Conservation (phyloP, 2,329 filamentous ascomycete species). For the Shiraia sp. region DNA sequence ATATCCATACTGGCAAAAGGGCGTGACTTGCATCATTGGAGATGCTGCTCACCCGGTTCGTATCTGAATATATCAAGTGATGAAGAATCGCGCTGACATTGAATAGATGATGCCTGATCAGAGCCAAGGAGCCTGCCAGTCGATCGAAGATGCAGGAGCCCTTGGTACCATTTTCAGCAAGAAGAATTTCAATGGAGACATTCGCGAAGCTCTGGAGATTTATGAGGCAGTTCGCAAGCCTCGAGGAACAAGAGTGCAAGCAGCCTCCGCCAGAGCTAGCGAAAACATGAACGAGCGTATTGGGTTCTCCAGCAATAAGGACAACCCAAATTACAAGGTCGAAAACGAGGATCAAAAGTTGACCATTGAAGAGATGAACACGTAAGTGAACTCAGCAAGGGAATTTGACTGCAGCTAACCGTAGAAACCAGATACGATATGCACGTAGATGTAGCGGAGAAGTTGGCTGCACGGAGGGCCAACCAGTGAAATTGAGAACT, state of each 20-base stretch:
- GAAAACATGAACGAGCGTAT: slow-evolving; percentile 39
- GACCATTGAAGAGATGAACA: slow-evolving; percentile 70
- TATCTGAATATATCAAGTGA: not conserved
- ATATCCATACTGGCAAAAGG: slow-evolving; percentile 60
- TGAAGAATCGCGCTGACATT: not conserved
- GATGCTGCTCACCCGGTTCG: slow-evolving; percentile 64
- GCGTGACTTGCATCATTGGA: slow-evolving; percentile 60
- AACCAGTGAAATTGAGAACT: too few species aligned
- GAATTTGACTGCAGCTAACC: not conserved
- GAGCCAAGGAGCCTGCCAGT: slow-evolving; percentile 69
- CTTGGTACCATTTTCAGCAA: slow-evolving; percentile 62
- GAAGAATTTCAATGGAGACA: slow-evolving; percentile 42
- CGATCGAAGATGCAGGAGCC: slow-evolving; percentile 66
- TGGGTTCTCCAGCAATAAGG: slow-evolving; percentile 41
- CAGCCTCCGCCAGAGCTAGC: slow-evolving; percentile 30
- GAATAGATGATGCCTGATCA: slow-evolving; percentile 65
- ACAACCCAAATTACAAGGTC: slow-evolving; percentile 58
- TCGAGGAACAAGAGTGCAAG: slow-evolving; percentile 39
- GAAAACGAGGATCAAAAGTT: slow-evolving; percentile 63
- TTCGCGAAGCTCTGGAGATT: slow-evolving; percentile 28
- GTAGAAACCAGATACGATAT: not conserved
- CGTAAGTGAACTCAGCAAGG: not conserved
- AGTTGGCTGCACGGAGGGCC: not conserved
- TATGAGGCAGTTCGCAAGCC: slow-evolving; percentile 36
- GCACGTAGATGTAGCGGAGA: not conserved